phyloP scores from a whole-genome alignment of 73 alveolate genomes.

The Breviolum minutum region DNA sequence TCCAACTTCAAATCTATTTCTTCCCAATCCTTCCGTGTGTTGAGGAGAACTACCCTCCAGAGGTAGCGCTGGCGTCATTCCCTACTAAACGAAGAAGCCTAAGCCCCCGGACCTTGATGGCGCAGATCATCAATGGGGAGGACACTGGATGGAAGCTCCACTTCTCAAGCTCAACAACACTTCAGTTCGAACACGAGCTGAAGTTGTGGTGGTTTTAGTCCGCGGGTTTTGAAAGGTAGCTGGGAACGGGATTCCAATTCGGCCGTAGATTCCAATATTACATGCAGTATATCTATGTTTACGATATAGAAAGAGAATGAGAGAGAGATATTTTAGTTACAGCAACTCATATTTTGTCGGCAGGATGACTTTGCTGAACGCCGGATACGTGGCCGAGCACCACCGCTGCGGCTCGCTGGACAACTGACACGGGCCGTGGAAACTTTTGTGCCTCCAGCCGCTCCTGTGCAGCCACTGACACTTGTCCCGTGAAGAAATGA shows the following conservation, averaged over 20 bases:
- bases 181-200: not conserved
- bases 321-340: not conserved
- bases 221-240: too few relatives aligned
- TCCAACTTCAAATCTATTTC: not conserved
- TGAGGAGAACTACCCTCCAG: constrained; percentile 33
- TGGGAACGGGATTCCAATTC: not conserved
- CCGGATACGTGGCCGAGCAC: constrained; percentile 34
- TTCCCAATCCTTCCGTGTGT: not conserved
- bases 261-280: not conserved
- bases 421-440: not conserved
- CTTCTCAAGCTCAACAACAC: not conserved
- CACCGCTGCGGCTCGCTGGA: constrained; percentile 1
- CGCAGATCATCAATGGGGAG: constrained; percentile 54
- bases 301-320: not conserved
- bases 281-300: not conserved
- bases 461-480: not conserved
- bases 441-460: not conserved
- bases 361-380: not conserved
- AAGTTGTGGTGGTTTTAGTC: not conserved
- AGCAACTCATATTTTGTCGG: not conserved
- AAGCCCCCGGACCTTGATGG: constrained; percentile 16
- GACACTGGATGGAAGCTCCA: not conserved
- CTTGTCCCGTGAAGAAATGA: not conserved
- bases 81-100: not conserved
- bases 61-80: constrained; percentile 3